Conservation (phyloP, 805 yeast species). For the Metschnikowia reukaufii region DNA sequence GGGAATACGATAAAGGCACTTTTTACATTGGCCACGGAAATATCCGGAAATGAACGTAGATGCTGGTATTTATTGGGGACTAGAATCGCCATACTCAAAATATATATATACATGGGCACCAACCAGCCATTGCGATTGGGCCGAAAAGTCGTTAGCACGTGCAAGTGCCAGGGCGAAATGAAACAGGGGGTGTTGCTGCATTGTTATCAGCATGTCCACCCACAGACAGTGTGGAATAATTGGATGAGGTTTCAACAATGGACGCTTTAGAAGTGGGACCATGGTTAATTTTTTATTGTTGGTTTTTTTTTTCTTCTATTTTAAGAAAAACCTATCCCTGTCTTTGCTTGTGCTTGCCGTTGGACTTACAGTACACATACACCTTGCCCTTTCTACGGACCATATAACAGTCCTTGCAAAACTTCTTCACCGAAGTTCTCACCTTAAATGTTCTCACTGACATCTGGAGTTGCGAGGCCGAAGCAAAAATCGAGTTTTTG, state of each 20-base stretch:
- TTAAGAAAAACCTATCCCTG: conserved; percentile 22
- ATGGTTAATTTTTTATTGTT: too few relatives aligned
- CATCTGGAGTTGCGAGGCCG: conserved; percentile 13
- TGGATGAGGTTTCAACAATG: too few relatives aligned
- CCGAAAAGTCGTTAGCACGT: not conserved
- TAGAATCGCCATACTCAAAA: not conserved
- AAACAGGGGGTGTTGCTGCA: not conserved
- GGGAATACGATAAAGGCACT: too few relatives aligned
- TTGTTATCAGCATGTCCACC: too few relatives aligned
- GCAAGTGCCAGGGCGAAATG: not conserved
- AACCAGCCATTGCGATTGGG: not conserved
- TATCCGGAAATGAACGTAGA: not conserved
- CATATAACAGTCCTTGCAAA: conserved; percentile 84
- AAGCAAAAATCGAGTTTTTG: conserved; percentile 12
- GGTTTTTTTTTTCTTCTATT: too few relatives aligned
- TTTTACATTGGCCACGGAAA: too few relatives aligned
- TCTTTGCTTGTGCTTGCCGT: conserved; percentile 54
- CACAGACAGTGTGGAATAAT: too few relatives aligned
- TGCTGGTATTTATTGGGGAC: not conserved
- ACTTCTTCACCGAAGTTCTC: conserved; percentile 88
- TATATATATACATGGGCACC: not conserved
- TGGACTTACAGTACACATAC: conserved; percentile 88
- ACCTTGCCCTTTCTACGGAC: conserved; percentile 95
- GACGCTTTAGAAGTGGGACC: too few relatives aligned
- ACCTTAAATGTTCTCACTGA: conserved; percentile 75